Conservation (phyloP, 441 rosid species). For the Geranium incanum region DNA sequence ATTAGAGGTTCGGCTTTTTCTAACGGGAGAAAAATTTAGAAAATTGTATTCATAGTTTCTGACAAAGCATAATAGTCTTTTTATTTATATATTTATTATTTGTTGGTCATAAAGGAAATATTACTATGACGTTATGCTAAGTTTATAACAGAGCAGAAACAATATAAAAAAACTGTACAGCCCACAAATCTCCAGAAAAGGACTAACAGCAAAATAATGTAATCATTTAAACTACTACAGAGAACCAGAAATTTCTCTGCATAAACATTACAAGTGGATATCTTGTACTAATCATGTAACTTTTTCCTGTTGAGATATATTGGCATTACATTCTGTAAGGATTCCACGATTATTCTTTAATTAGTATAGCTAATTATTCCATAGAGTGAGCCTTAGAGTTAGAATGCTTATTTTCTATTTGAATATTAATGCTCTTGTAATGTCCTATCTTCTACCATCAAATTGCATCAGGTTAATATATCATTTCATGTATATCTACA, state of each 20-base stretch:
- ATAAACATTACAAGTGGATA: neutral
- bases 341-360: neutral
- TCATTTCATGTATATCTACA: neutral
- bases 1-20: neutral
- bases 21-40: neutral
- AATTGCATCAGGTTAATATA: neutral
- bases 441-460: neutral
- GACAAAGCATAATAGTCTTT: neutral
- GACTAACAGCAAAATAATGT: neutral
- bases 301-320: neutral
- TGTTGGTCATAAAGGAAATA: neutral
- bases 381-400: neutral
- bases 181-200: neutral
- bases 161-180: neutral
- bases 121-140: neutral
- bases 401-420: neutral
- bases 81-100: neutral
- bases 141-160: neutral
- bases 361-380: neutral
- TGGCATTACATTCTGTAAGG: neutral
- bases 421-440: neutral
- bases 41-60: neutral
- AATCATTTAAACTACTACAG: neutral
- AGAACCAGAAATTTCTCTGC: neutral
- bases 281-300: neutral